Evolutionary conservation across 257 asterid species (phyloP), one percentile per base, ranked within the genome.

Genomic region (Haberlea rhodopensis): DNA sequence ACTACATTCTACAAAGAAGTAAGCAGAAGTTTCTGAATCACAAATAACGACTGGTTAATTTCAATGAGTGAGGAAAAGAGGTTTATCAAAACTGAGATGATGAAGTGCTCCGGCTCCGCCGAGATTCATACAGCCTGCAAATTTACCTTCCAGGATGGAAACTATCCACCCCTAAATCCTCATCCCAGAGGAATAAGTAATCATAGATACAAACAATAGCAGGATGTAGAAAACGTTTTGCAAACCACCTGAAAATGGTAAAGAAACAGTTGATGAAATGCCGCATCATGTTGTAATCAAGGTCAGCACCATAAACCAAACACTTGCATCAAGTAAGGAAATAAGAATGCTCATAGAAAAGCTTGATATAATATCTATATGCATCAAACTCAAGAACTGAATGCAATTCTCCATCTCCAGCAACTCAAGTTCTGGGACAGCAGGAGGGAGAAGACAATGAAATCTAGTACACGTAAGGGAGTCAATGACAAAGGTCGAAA

Each of bases 141-240:
- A 10, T 27, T 62, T 79, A 90, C 99, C 99, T 87, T 79, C 96
- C 89, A 27, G 97, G 97, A 48, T 84, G 79, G 70, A 94, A 94
- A 75, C 90, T 29, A 73, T 82, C 78, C 75, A 90, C 96, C 6
- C 97, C 97, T 72, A 94, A 78, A 81, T 94, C 99, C 79, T 94
- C 99, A 80, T 94, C 99, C 99, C 99, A 94, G 15, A 94, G 88
- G 76, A 94, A 94, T 75, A 94, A 81, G 80, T 87, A 94, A 80
- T 94, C 96, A 54, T 94, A 94, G 16, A 71, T 63, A 16, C 96
- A 84, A 53, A 94, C 95, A 29, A 94, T 76, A 25, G 91, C 88
- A 2, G 99, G 99, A 76, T 90, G 94, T 58, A 94, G 71, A 78
- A 94, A 94, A 22, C 97, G 95, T 76, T 94, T 94, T 0, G 97